Percentiles rank a stretch among this genome's conserved stretches.
Evolutionary conservation across 2,329 filamentous ascomycete genomes (phyloP).

Genomic region (Ampelomyces quisqualis): DNA sequence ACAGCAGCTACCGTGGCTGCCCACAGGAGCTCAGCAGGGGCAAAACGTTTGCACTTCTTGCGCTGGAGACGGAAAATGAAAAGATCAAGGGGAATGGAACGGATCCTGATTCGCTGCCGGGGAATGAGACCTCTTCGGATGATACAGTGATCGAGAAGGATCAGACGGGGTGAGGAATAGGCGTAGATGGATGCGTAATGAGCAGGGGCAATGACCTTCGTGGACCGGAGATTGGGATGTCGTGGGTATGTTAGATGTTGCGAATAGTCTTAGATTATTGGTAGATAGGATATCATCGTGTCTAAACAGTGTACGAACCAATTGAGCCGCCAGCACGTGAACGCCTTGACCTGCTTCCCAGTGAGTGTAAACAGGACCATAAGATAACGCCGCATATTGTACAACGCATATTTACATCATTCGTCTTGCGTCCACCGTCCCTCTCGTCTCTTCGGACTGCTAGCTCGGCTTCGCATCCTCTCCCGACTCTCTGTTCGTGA

Average conservation of each 20-base stretch:
- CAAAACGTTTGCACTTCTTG: slow-evolving; percentile 20
- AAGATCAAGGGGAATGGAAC: not conserved
- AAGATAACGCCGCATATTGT: not conserved
- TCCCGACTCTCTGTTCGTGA: slow-evolving; percentile 86
- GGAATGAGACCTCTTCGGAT: too few species aligned
- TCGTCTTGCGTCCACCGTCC: slow-evolving; percentile 22
- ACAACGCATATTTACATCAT: slow-evolving; percentile 5
- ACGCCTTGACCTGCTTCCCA: not conserved
- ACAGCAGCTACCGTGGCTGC: slow-evolving; percentile 16
- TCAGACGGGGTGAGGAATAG: too few species aligned
- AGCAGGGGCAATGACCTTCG: too few species aligned
- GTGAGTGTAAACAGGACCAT: not conserved
- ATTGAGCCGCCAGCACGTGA: not conserved
- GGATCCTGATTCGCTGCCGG: too few species aligned
- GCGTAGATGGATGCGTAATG: too few species aligned
- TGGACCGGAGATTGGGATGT: too few species aligned
- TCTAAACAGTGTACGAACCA: not conserved
- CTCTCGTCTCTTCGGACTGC: slow-evolving; percentile 50
- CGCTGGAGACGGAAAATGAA: too few species aligned
- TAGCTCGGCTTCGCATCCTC: slow-evolving; percentile 59
- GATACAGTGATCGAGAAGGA: too few species aligned
- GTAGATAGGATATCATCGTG: not conserved
- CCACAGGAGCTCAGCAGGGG: slow-evolving; percentile 17
- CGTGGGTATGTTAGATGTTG: too few species aligned
- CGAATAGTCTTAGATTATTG: not conserved